Base-by-base conservation (phyloP, 148 eudicot species). In the Simmondsia chinensis region DNA sequence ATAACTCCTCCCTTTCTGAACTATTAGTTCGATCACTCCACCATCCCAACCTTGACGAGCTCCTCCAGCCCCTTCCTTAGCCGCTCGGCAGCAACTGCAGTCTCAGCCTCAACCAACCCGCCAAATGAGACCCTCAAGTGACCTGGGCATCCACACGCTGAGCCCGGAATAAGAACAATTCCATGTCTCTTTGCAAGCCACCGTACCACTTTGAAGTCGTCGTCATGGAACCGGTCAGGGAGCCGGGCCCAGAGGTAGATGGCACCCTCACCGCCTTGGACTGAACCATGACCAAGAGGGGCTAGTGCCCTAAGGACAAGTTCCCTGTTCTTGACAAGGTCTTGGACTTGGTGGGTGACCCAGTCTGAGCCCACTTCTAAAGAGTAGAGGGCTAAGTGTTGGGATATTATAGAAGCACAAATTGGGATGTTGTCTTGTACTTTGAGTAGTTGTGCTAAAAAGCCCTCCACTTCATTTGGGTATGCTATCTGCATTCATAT, bases 251-350 rank as follows among this genome's bases (percentile, higher is more conserved):
- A 91, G 9, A 86, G 66, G 52, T 86, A 91, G 12, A 91, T 91
- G 3, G 99, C 96, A 3, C 97, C 97, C 77, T 91, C 99, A 59
- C 99, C 96, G 19, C 99, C 99, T 69, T 71, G 77, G 33, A 93
- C 83, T 0, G 86, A 57, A 27, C 61, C 80, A 12, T 76, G 43
- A 1, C 94, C 99, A 23, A 91, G 54, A 7, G 87, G 72, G 17
- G 89, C 70, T n/a, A 91, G 70, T 0, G 94, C 94, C 16, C 82
- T 79, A 33, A 41, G 43, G 15, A 91, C 54, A 23, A 86, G 42
- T 6, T 63, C 79, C 20, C 89, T 38, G 57, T 91, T 91, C 47
- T 66, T 77, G 23, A 65, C 74, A 1, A 86, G 79, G 41, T 68
- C 82, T 43, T 79, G 68, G 2, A 85, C 82, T 66, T 67, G 89